phyloP scores from a whole-genome alignment of 805 yeast species.

The Dipodascopsis uninucleata region DNA sequence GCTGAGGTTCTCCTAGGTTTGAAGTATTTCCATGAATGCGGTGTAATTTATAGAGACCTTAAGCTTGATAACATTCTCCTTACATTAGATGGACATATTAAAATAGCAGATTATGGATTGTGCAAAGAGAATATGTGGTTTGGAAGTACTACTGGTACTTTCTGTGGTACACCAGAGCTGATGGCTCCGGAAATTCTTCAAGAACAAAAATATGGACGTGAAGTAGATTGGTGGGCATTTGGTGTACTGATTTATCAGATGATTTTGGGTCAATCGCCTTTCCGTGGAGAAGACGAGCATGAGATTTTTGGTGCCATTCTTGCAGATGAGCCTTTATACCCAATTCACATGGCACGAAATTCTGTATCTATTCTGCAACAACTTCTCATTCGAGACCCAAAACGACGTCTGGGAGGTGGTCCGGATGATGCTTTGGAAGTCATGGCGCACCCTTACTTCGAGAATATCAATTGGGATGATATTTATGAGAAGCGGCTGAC shows the following conservation, averaged over 20 bases:
- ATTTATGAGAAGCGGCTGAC: conserved; percentile 64
- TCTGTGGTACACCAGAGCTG: conserved; percentile 98
- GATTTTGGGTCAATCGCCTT: conserved; percentile 94
- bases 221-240: conserved; percentile 99
- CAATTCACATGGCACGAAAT: conserved; percentile 95
- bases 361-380: conserved; percentile 92
- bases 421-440: conserved; percentile 87
- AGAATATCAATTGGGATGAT: conserved; percentile 85
- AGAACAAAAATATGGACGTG: conserved; percentile 87
- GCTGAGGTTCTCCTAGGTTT: conserved; percentile 91
- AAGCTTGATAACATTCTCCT: conserved; percentile 90
- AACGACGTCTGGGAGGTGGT: conserved; percentile 77
- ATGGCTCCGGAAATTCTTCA: conserved; percentile 98
- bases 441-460: conserved; percentile 93
- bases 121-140: conserved; percentile 92
- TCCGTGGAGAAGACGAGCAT: conserved; percentile 94
- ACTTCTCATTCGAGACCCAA: conserved; percentile 83
- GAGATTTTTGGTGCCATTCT: conserved; percentile 95
- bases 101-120: conserved; percentile 94
- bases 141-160: conserved; percentile 83
- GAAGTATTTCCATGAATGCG: conserved; percentile 91
- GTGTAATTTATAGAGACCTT: conserved; percentile 93
- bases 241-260: conserved; percentile 95
- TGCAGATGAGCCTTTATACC: conserved; percentile 94
- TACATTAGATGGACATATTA: conserved; percentile 88